Base-by-base conservation (phyloP, 179 eudicot genomes). In the Sideroxylon spinosum region DNA sequence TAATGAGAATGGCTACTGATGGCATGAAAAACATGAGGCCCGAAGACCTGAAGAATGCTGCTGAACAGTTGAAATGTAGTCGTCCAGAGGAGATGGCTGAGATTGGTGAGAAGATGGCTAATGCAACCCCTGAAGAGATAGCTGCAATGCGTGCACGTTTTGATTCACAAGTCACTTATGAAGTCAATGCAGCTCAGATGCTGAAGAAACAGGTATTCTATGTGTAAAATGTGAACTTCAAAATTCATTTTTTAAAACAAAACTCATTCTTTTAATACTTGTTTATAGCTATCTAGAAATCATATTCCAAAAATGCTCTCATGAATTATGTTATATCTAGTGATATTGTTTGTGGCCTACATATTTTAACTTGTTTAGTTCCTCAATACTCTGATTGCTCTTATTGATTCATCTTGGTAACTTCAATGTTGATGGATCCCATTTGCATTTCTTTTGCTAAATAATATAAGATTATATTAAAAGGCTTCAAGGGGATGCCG, bases 31-130 rank as follows among this genome's bases (percentile, higher is more conserved):
- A 85, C 76, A 82, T 93, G 92, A 93, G 87, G 85, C 90, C 98
- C 13, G 98, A 93, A 81, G 99, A 95, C 82, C 75, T 95, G 55
- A 93, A 81, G 87, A 71, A 84, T 80, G 99, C 99, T 77, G 97
- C 99, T 9, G 96, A 93, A 85, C 95, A 93, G 86, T 82, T 95
- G 86, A 93, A 95, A 89, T 79, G 88, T 81, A 86, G 92, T 50
- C 87, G 91, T 44, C 97, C 97, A 12, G 98, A 93, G 82, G 93
- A 95, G 66, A 88, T 92, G 97, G 97, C 92, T 50, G 86, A 91
- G 78, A 92, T 95, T 69, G 86, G 97, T 80, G 94, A 93, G 83
- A 93, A 92, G 87, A 93, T 95, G 97, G 97, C 99, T 48, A 93
- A 88, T 82, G 92, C 97, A 72, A 83, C 94, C 32, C 98, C 98